Evolutionary conservation across 2,329 filamentous ascomycete species (phyloP), one percentile per base, ranked within the genome.

Genomic region (Shiraia sp.): DNA sequence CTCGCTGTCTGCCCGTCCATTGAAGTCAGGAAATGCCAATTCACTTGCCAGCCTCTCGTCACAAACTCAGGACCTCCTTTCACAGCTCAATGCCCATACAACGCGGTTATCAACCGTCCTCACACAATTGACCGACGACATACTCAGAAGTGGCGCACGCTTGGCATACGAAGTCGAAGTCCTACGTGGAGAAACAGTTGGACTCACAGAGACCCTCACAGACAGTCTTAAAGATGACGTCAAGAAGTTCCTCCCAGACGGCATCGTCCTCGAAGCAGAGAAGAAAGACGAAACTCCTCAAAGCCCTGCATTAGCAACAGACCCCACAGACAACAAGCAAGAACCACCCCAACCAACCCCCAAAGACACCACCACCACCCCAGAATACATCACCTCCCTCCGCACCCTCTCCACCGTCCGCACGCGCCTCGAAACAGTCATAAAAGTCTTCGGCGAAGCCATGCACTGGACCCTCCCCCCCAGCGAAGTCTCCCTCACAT

Each of bases 401-500:
- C 87, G 88, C 55, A 95, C 87, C 10, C 77, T 99, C 26, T 88
- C 87, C 3, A 79, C 87, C 29, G 90, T 97, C 19, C 87, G 91
- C 36, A 74, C 82, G 2, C 86, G 90, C n/a, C 79, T 99, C 12
- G 91, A 97, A 52, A 80, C 84, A 1, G 91, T 97, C 16, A 90
- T 97, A 61, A 87, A 88, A 67, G 87, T 86, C 1, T 99, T 99
- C 67, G 92, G 91, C 28, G 87, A 95, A 57, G 92, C 93, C 23
- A 96, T 97, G 88, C 87, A 95, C 57, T 97, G 95, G 79, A 87
- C 89, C 1, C 83, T 96, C 35, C 89, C 92, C 1, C 91, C 92
- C 0, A 95, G 88, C 0, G 90, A 96, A 63, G 72, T 91, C 10
- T 92, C 88, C 0, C 81, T 95, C 42, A 82, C 86, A 32, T 92